Conservation (phyloP, 352 stramenopile species). For the Phytophthora foliorum region DNA sequence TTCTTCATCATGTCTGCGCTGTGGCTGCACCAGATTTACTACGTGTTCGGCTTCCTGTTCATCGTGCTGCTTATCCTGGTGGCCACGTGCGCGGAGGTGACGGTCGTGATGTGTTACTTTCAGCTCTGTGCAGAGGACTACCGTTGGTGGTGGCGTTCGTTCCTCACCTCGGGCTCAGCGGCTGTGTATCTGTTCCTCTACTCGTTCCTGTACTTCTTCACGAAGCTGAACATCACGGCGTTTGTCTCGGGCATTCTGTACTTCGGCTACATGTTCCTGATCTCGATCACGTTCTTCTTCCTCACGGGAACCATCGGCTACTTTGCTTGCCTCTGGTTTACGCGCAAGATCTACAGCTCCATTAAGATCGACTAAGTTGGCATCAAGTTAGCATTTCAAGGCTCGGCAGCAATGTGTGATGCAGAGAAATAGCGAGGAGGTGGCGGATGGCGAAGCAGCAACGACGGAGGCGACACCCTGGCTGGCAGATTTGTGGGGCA, state of each 20-base stretch:
- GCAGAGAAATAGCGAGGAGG: slow-evolving; percentile 24
- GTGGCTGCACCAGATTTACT: slow-evolving; percentile 99
- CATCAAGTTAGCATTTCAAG: slow-evolving; percentile 34
- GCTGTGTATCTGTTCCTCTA: slow-evolving; percentile 99
- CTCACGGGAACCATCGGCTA: slow-evolving; percentile 97
- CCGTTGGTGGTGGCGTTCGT: slow-evolving; percentile 98
- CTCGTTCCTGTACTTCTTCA: slow-evolving; percentile 99
- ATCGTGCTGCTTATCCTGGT: slow-evolving; percentile 98
- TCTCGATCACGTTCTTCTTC: slow-evolving; percentile 98
- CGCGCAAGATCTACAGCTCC: slow-evolving; percentile 98
- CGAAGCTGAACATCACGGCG: slow-evolving; percentile 97
- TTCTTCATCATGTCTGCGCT: slow-evolving; percentile 99
- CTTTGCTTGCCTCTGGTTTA: slow-evolving; percentile 99
- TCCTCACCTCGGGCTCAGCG: slow-evolving; percentile 96
- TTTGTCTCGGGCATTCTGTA: slow-evolving; percentile 96
- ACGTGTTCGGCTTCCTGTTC: slow-evolving; percentile 99
- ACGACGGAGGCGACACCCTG: slow-evolving; percentile 6
- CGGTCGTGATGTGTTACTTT: slow-evolving; percentile 99
- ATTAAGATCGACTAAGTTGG: slow-evolving; percentile 93
- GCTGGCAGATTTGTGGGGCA: not conserved
- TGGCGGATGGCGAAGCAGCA: slow-evolving; percentile 10
- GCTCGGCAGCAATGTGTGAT: slow-evolving; percentile 14
- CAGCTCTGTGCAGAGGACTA: slow-evolving; percentile 99
- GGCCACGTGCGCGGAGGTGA: slow-evolving; percentile 98
- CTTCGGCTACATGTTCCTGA: slow-evolving; percentile 99